Conservation (phyloP, 768 basidiomycete species). For the Trametes sanguinea region DNA sequence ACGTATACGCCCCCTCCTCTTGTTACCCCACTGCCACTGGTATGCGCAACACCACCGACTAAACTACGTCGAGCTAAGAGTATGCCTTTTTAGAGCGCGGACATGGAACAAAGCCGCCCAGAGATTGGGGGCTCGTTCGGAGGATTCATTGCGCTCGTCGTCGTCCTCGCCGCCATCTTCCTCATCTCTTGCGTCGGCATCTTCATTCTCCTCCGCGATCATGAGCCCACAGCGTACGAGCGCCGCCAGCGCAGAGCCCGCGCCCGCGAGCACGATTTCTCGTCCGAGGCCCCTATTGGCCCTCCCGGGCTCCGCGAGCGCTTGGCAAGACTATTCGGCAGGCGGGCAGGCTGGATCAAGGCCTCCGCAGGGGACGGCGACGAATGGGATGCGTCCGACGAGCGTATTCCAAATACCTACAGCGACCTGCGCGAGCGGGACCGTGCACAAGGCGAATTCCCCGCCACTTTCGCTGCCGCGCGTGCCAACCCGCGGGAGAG, state of each 20-base stretch:
- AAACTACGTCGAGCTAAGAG: neutral
- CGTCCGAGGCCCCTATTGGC: slow-evolving; percentile 24
- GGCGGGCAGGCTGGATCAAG: slow-evolving; percentile 50
- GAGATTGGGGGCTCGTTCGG: slow-evolving; percentile 30
- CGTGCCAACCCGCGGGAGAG: neutral
- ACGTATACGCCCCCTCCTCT: neutral
- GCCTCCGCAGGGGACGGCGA: slow-evolving; percentile 45
- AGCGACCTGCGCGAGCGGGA: slow-evolving; percentile 11
- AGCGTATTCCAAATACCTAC: slow-evolving; percentile 7
- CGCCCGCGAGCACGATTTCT: slow-evolving; percentile 19
- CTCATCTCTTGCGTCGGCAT: slow-evolving; percentile 53
- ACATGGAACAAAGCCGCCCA: slow-evolving; percentile 16
- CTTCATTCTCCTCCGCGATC: slow-evolving; percentile 55
- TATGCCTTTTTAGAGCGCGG: slow-evolving; percentile 5
- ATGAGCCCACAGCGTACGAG: slow-evolving; percentile 41
- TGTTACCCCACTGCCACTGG: slow-evolving; percentile 11
- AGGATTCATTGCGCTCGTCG: slow-evolving; percentile 66
- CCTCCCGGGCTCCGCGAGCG: slow-evolving; percentile 33
- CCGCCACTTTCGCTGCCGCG: slow-evolving; percentile 21
- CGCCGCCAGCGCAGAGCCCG: slow-evolving; percentile 34
- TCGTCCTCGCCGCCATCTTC: slow-evolving; percentile 56
- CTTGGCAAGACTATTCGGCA: slow-evolving; percentile 33
- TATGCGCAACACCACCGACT: neutral
- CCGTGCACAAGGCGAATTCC: slow-evolving; percentile 4
- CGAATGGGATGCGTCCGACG: slow-evolving; percentile 42